A percentile compares a stretch with the other conserved stretches of the same genome.
Conservation (phyloP, 2,329 filamentous ascomycete genomes). For the Pseudonectria buxi region DNA sequence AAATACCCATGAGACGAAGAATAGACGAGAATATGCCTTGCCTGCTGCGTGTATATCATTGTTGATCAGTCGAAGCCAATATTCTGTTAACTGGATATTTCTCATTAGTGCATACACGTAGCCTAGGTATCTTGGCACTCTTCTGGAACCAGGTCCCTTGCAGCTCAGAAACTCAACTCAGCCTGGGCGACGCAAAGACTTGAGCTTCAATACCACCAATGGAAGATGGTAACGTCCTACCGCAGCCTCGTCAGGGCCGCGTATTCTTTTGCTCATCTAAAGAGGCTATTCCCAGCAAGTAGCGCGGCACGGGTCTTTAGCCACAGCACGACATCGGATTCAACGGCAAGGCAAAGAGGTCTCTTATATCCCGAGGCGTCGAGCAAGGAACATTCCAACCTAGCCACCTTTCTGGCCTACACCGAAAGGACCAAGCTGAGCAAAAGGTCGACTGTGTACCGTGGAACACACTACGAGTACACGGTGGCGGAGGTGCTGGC, state of each 20-base stretch:
- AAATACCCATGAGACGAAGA: too few species aligned
- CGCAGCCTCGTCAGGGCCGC: conserved; percentile 4
- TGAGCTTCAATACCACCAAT: too few species aligned
- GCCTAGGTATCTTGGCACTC: too few species aligned
- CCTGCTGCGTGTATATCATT: too few species aligned
- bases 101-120: background rate
- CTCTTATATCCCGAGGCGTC: conserved; percentile 39
- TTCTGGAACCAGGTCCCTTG: too few species aligned
- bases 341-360: conserved; percentile 1
- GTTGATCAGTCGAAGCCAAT: background rate
- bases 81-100: background rate
- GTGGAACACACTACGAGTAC: conserved; percentile 76
- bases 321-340: conserved; percentile 1
- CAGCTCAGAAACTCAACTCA: too few species aligned
- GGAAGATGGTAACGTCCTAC: conserved; percentile 10
- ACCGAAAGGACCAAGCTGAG: conserved; percentile 51
- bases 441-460: conserved; percentile 51
- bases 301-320: conserved; percentile 6
- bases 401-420: conserved; percentile 59
- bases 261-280: background rate
- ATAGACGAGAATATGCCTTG: too few species aligned
- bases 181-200: too few species aligned
- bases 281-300: background rate
- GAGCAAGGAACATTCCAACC: conserved; percentile 51
- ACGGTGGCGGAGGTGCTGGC: conserved; percentile 50